These are phyloP conservation scores for Pholiota molesta DNA, from an alignment of 768 basidiomycete species.

Conservation along the genomic window DNA sequence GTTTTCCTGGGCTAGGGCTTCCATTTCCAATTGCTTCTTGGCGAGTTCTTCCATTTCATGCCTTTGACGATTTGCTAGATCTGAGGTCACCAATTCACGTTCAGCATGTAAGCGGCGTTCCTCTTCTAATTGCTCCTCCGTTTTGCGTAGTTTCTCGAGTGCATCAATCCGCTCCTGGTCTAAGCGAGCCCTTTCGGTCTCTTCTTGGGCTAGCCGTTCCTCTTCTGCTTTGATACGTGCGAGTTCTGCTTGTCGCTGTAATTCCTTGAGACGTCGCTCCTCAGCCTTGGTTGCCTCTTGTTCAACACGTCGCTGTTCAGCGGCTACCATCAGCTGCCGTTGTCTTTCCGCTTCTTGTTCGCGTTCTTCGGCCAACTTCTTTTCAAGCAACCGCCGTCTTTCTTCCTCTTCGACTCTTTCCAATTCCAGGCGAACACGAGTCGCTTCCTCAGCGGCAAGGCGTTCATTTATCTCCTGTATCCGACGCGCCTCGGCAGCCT, in stretches of 20 bases:
- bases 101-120: constrained; percentile 34
- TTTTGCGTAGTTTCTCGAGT: constrained; percentile 32
- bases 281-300: constrained; percentile 30
- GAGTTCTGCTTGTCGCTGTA: constrained; percentile 20
- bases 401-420: constrained; percentile 33
- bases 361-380: constrained; percentile 31
- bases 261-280: constrained; percentile 25
- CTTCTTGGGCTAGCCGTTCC: constrained; percentile 31
- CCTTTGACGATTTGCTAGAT: constrained; percentile 25
- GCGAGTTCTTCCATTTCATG: constrained; percentile 26
- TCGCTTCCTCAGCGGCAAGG: constrained; percentile 37
- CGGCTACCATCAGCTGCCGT: constrained; percentile 25
- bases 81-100: constrained; percentile 24
- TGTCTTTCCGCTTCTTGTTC: constrained; percentile 32
- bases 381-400: constrained; percentile 28
- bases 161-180: constrained; percentile 37
- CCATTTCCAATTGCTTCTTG: constrained; percentile 25
- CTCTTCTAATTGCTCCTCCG: constrained; percentile 33
- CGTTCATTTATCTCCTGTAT: constrained; percentile 39
- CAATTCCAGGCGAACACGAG: constrained; percentile 35
- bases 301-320: constrained; percentile 30
- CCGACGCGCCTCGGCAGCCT: constrained; percentile 35
- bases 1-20: constrained; percentile 26
- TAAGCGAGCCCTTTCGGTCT: constrained; percentile 34
- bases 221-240: constrained; percentile 20